Evolutionary conservation across 305 asterid species (phyloP).

Genomic region (Fraxinus nigra): DNA sequence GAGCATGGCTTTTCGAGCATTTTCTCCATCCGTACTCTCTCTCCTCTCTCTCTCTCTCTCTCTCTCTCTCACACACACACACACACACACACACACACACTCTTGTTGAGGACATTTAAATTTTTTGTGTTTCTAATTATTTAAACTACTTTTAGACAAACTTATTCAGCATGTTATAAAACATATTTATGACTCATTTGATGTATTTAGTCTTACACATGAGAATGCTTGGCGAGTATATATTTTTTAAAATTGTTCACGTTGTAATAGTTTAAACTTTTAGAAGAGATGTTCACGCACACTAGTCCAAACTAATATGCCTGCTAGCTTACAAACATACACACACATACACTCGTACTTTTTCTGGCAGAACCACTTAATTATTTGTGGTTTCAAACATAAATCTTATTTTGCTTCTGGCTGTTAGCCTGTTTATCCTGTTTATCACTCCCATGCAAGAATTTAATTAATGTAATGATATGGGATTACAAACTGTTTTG

Average conservation of each 20-base stretch:
- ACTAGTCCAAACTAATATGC: neutral
- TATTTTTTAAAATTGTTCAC: neutral
- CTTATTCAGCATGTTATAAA: neutral
- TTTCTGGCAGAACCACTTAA: neutral
- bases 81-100: neutral
- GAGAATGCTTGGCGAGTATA: neutral
- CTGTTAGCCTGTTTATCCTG: neutral
- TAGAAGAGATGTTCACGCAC: neutral
- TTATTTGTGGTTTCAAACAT: neutral
- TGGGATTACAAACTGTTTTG: neutral
- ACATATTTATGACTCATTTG: neutral
- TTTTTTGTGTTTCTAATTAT: neutral
- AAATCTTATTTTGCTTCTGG: neutral
- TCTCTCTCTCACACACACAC: neutral
- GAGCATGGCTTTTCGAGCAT: constrained; percentile 91
- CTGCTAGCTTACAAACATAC: neutral
- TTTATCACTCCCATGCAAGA: constrained; percentile 5
- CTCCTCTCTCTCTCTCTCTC: constrained; percentile 21
- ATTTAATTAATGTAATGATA: constrained; percentile 5
- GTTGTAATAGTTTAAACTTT: too few relatives aligned
- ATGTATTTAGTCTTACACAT: neutral
- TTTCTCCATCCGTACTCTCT: constrained; percentile 62
- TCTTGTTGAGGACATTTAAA: neutral
- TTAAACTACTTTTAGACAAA: neutral
- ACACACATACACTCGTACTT: neutral